These are phyloP conservation scores for Thielaviopsis populi DNA, from an alignment of 2,329 filamentous ascomycete species.

Conservation along the genomic window DNA sequence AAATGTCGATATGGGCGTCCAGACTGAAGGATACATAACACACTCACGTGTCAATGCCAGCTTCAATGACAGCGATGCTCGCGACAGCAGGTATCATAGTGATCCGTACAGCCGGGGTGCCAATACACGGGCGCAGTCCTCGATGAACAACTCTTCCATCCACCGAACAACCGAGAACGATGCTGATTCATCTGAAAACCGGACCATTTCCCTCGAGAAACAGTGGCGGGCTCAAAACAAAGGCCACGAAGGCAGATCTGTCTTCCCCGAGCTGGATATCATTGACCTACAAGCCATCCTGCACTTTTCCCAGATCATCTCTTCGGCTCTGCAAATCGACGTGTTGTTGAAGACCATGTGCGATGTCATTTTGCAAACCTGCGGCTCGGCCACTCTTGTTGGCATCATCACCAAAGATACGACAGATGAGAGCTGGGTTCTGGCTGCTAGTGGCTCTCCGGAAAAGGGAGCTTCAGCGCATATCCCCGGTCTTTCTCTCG, in stretches of 20 bases:
- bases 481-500: slow-evolving; percentile 48
- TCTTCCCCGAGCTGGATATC: slow-evolving; percentile 65
- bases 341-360: slow-evolving; percentile 67
- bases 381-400: slow-evolving; percentile 54
- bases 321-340: slow-evolving; percentile 61
- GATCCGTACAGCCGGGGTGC: background rate
- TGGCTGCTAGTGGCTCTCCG: slow-evolving; percentile 58
- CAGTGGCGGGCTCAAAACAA: slow-evolving; percentile 8
- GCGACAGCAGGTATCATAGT: background rate
- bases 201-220: background rate
- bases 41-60: slow-evolving; percentile 6
- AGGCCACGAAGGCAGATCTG: slow-evolving; percentile 38
- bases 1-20: slow-evolving; percentile 47
- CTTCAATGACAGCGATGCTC: slow-evolving; percentile 3
- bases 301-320: slow-evolving; percentile 64
- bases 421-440: slow-evolving; percentile 42
- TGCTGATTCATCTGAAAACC: background rate
- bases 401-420: slow-evolving; percentile 61
- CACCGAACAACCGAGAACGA: background rate
- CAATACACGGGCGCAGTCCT: slow-evolving; percentile 9
- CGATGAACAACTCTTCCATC: background rate
- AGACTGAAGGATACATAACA: slow-evolving; percentile 46
- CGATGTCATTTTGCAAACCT: slow-evolving; percentile 65
- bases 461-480: slow-evolving; percentile 54
- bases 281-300: slow-evolving; percentile 67